phyloP scores from a whole-genome alignment of 371 early-diverging fungal species.

The Mortierella sp. region DNA sequence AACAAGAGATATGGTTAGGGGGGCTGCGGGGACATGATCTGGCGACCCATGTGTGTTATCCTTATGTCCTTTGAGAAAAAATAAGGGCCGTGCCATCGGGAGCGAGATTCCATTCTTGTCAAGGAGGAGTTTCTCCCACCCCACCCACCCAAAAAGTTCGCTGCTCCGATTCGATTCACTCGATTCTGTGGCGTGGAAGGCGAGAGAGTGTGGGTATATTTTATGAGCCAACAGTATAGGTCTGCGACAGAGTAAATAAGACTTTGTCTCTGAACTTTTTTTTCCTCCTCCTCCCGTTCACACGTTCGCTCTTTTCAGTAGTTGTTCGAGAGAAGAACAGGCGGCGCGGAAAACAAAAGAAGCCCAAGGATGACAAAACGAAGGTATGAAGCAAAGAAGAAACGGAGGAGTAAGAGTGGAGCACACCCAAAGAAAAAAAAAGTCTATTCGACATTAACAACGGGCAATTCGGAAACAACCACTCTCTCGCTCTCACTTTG shows the following conservation, averaged over 20 bases:
- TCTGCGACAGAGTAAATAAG: background rate
- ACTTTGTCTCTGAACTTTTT: slow-evolving; percentile 3
- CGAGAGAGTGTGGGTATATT: background rate
- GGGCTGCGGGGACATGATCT: background rate
- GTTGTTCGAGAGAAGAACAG: background rate
- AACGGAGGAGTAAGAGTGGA: background rate
- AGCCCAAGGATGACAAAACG: background rate
- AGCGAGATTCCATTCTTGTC: slow-evolving; percentile 13
- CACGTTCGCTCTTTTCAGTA: background rate
- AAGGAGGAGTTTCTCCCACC: background rate
- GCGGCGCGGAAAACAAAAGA: background rate
- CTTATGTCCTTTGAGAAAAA: background rate
- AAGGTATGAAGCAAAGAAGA: background rate
- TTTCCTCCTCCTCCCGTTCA: background rate
- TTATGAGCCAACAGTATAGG: background rate
- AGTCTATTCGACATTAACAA: slow-evolving; percentile 9
- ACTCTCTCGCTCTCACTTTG: background rate
- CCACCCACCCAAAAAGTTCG: background rate
- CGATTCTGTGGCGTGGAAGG: background rate
- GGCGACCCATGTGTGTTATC: background rate
- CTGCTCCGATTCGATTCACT: background rate
- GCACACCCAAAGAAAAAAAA: background rate
- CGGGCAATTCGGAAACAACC: background rate
- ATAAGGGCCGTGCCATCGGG: slow-evolving; percentile 6
- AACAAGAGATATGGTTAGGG: background rate